Evolutionary conservation across 1,284 basidiomycete species (phyloP).

Genomic region (Fistulina hepatica): DNA sequence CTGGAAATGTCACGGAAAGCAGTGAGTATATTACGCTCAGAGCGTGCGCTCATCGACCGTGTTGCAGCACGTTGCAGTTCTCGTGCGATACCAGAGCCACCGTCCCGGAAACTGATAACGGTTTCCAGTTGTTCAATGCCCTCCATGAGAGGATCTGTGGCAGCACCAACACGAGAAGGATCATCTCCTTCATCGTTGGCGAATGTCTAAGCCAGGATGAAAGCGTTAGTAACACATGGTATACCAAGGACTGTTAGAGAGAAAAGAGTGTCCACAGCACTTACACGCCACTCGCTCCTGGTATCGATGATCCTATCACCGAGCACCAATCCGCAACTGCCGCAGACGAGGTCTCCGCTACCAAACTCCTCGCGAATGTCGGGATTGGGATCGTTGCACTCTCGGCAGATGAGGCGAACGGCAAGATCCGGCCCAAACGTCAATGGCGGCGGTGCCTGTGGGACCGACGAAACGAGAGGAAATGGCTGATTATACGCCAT

Average conservation of each 20-base stretch:
- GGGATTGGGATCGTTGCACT: conserved; percentile 87
- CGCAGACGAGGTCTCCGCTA: conserved; percentile 96
- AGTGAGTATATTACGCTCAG: conserved; percentile 76
- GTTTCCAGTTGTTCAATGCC: conserved; percentile 92
- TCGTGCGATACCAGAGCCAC: conserved; percentile 84
- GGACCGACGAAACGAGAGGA: conserved; percentile 45
- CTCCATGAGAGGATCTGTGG: conserved; percentile 87
- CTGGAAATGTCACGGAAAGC: conserved; percentile 88
- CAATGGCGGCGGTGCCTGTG: conserved; percentile 38
- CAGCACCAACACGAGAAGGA: conserved; percentile 98
- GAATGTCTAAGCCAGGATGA: conserved; percentile 64
- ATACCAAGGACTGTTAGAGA: conserved; percentile 15
- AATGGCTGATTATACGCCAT: conserved; percentile 57
- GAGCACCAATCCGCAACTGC: conserved; percentile 89
- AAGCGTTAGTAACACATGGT: conserved; percentile 9
- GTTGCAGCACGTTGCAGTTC: conserved; percentile 88
- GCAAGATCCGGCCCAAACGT: conserved; percentile 73
- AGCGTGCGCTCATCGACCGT: conserved; percentile 64
- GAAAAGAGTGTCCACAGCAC: conserved; percentile 26
- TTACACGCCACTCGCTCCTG: conserved; percentile 92
- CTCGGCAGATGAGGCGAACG: conserved; percentile 87
- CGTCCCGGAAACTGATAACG: conserved; percentile 89
- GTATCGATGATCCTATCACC: conserved; percentile 98
- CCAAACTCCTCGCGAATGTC: conserved; percentile 97
- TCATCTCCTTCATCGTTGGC: conserved; percentile 99